Evolutionary conservation across 768 basidiomycete species (phyloP), one percentile per base, ranked within the genome.

Genomic region (Suillus hirtellus): DNA sequence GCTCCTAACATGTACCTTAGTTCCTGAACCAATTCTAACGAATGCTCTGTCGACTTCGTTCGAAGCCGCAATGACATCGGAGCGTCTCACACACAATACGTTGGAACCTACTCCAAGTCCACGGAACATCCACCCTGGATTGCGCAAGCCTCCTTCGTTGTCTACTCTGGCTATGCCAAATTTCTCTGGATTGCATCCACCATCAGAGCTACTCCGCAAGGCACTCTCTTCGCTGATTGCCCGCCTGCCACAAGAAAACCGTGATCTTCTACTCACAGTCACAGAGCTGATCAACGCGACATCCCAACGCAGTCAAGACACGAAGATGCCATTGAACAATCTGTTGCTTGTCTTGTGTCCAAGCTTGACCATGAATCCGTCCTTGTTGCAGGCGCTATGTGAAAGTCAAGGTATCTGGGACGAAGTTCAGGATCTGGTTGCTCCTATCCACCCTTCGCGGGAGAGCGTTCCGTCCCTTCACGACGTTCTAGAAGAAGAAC

Each of bases 291-390:
- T 96, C 66, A 86, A 84, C 50, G 86, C 84, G 49, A 95, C 93
- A 15, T 86, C 92, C 0, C 80, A 78, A 61, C 82, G 85, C 65
- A 81, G 82, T 69, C 83, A 82, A 66, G 84, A 86, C 69, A 98
- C 94, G 42, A 93, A 93, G 77, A 98, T 98, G 95, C 93, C 94
- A 2, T 75, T 97, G 67, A 89, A 89, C 73, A 97, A 97, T 70
- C 75, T 98, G 68, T 78, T 96, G 55, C 78, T 96, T 40, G 89
- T 96, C 58, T 88, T 98, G 72, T 95, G 92, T 65, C 96, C 95
- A 8, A 93, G 88, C 71, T 75, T 95, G 71, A 87, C 84, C 70
- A 89, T 95, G 86, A 90, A 80, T 63, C 90, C 91, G 17, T 81
- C 87, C 1, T 71, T 94, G 34, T 74, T 95, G 67, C 83, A 89